These are phyloP conservation scores for Floccularia luteovirens DNA, from an alignment of 768 basidiomycete genomes.

Conservation along the genomic window DNA sequence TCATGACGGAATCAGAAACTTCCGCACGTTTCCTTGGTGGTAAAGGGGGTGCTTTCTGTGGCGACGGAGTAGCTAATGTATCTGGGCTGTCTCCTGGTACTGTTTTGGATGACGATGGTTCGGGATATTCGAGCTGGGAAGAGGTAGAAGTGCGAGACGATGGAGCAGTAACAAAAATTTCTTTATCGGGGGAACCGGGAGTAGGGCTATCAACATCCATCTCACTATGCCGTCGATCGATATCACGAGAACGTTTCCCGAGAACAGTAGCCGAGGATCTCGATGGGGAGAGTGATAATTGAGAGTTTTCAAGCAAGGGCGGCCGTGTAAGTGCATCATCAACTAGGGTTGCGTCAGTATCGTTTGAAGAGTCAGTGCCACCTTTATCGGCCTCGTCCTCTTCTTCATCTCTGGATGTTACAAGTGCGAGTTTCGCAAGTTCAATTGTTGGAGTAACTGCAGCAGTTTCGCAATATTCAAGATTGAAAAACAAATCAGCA, in stretches of 20 bases:
- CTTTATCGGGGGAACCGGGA: constrained; percentile 27
- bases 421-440: constrained; percentile 84
- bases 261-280: constrained; percentile 47
- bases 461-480: constrained; percentile 57
- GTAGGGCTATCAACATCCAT: constrained; percentile 53
- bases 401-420: constrained; percentile 87
- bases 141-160: constrained; percentile 11
- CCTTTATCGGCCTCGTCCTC: constrained; percentile 70
- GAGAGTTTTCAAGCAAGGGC: constrained; percentile 15
- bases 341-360: constrained; percentile 84
- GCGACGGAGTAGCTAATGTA: constrained; percentile 18
- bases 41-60: constrained; percentile 33
- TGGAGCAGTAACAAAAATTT: constrained; percentile 23
- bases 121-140: constrained; percentile 9
- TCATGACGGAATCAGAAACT: constrained; percentile 73
- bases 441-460: constrained; percentile 82
- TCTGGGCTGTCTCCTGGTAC: constrained; percentile 27
- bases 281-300: constrained; percentile 19
- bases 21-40: constrained; percentile 45
- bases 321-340: constrained; percentile 53
- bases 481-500: constrained; percentile 67
- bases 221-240: constrained; percentile 27
- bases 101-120: constrained; percentile 24
- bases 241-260: constrained; percentile 60
- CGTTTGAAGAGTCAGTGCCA: constrained; percentile 76